A percentile compares a stretch with the other conserved stretches of the same genome.
Evolutionary conservation across 768 basidiomycete species (phyloP).

Genomic region (Termitomyces sp.): DNA sequence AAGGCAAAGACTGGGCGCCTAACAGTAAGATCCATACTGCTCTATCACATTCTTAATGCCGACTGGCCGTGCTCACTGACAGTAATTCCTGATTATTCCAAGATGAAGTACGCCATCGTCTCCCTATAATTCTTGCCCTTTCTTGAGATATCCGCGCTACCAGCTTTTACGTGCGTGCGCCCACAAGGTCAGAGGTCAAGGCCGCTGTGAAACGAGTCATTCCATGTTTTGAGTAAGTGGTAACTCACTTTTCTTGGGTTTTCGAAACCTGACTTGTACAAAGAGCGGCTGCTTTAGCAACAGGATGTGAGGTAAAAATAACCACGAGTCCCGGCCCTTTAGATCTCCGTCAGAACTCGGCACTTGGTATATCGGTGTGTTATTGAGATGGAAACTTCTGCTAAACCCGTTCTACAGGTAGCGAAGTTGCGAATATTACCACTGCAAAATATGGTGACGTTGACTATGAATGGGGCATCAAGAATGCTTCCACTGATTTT

Average conservation of each 20-base stretch:
- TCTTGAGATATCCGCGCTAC: not conserved
- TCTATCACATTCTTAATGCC: not conserved
- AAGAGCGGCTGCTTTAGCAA: constrained; percentile 24
- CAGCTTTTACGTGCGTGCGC: constrained; percentile 74
- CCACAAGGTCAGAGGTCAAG: constrained; percentile 58
- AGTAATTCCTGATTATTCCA: constrained; percentile 86
- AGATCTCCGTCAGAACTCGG: constrained; percentile 30
- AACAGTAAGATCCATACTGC: constrained; percentile 48
- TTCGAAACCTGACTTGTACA: not conserved
- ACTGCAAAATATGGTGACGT: constrained; percentile 61
- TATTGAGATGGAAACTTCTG: not conserved
- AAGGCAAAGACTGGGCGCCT: constrained; percentile 71
- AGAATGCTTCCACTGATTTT: constrained; percentile 78
- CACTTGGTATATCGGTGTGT: constrained; percentile 38
- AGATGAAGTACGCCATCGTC: constrained; percentile 50
- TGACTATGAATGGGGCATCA: constrained; percentile 67
- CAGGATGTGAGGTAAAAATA: constrained; percentile 22
- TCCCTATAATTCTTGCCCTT: not conserved
- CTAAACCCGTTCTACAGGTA: constrained; percentile 39
- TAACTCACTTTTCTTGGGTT: not conserved
- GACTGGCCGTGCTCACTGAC: not conserved
- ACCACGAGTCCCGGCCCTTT: constrained; percentile 10
- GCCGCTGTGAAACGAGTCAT: constrained; percentile 57
- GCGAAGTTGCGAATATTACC: constrained; percentile 63
- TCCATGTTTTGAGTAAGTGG: constrained; percentile 47